Conservation (phyloP, 2,329 filamentous ascomycete genomes). For the Penicillium fuscoglaucum region DNA sequence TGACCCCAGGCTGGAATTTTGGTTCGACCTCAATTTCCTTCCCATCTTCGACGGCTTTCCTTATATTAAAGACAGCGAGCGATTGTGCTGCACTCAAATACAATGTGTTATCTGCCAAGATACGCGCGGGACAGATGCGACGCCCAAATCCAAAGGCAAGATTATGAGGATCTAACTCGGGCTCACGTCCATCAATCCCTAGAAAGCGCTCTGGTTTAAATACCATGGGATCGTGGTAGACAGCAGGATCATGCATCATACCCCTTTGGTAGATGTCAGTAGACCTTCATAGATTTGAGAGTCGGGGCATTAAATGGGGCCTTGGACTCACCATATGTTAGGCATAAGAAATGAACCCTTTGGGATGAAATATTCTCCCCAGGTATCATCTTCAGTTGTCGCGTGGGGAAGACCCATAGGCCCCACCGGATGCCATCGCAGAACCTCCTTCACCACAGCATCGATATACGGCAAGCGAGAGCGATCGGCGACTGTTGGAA, state of each 20-base stretch:
- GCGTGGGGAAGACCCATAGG: slow-evolving; percentile 25
- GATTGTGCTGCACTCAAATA: slow-evolving; percentile 46
- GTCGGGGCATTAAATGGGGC: background rate
- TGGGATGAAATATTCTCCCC: no score
- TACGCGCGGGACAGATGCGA: slow-evolving; percentile 45
- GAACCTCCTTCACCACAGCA: slow-evolving; percentile 41
- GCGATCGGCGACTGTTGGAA: slow-evolving; percentile 43
- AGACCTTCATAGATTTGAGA: background rate
- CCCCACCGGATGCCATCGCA: slow-evolving; percentile 39
- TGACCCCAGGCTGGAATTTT: slow-evolving; percentile 38
- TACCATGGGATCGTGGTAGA: slow-evolving; percentile 37
- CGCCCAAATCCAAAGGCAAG: slow-evolving; percentile 42
- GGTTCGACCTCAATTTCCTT: slow-evolving; percentile 38
- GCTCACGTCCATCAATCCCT: slow-evolving; percentile 24
- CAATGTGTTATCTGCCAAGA: slow-evolving; percentile 45
- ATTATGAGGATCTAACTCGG: slow-evolving; percentile 41
- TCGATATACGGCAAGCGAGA: slow-evolving; percentile 39
- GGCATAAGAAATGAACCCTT: no score
- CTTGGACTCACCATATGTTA: background rate
- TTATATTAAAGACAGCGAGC: slow-evolving; percentile 50
- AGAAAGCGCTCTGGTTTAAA: slow-evolving; percentile 51
- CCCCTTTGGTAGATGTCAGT: slow-evolving; percentile 28
- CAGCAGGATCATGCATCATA: slow-evolving; percentile 42
- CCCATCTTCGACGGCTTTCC: slow-evolving; percentile 40
- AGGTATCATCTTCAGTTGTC: no score